phyloP scores from a whole-genome alignment of 441 rosid species.

The Corymbia calophylla region DNA sequence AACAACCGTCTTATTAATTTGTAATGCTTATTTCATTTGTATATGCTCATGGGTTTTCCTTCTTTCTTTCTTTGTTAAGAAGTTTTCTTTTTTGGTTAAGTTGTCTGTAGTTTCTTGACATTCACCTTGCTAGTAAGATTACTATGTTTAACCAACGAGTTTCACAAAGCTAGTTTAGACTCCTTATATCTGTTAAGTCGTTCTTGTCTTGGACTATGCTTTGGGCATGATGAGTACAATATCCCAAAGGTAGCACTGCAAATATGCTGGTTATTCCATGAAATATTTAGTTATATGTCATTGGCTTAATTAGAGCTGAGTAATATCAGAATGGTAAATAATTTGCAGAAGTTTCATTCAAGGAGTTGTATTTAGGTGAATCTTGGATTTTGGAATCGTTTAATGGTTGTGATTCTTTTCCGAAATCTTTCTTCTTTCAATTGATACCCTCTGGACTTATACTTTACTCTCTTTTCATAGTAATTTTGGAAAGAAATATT shows the following conservation, averaged over 20 bases:
- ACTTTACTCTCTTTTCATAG: not conserved
- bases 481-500: not conserved
- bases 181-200: not conserved
- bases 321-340: not conserved
- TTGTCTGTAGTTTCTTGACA: not conserved
- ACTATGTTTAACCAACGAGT: not conserved
- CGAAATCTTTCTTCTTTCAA: not conserved
- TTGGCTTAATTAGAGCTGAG: not conserved
- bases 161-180: not conserved
- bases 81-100: not conserved
- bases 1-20: conserved; percentile 85
- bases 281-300: not conserved
- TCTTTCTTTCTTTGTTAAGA: not conserved
- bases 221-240: not conserved
- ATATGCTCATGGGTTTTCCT: not conserved
- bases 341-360: not conserved
- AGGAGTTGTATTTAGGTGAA: not conserved
- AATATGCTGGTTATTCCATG: not conserved
- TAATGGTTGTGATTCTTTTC: not conserved
- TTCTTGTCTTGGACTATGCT: not conserved
- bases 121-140: not conserved
- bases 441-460: not conserved
- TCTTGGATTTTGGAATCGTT: not conserved
- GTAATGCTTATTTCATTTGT: conserved; percentile 28
- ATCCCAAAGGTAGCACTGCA: not conserved